These are phyloP conservation scores for Ocimum tenuiflorum DNA, from an alignment of 257 asterid genomes.

Conservation along the genomic window DNA sequence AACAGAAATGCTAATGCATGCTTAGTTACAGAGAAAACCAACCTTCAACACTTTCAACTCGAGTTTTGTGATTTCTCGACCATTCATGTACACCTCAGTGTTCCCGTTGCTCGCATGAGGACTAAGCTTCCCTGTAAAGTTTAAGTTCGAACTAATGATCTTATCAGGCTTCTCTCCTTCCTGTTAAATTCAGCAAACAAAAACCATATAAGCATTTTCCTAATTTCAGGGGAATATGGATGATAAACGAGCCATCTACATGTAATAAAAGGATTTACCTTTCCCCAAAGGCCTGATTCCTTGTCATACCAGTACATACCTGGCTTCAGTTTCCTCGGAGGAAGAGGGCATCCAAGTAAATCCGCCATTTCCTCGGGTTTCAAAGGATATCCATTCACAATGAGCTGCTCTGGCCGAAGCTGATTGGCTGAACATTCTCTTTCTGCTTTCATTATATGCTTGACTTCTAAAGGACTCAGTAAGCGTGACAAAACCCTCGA, in stretches of 20 bases:
- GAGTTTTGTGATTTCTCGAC: conserved; percentile 76
- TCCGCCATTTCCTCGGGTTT: conserved; percentile 77
- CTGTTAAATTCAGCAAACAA: conserved; percentile 30
- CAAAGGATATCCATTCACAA: conserved; percentile 71
- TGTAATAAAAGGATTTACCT: conserved; percentile 37
- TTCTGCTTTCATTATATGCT: conserved; percentile 81
- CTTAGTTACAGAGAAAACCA: conserved; percentile 4
- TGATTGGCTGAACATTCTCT: conserved; percentile 81
- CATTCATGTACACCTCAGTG: conserved; percentile 73
- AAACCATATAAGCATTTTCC: conserved; percentile 26
- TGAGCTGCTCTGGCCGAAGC: conserved; percentile 75
- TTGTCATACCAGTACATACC: conserved; percentile 87
- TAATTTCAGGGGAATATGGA: neutral
- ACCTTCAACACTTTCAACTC: conserved; percentile 73
- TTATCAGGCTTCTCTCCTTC: conserved; percentile 83
- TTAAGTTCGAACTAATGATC: conserved; percentile 61
- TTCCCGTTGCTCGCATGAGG: conserved; percentile 78
- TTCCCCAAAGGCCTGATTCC: conserved; percentile 87
- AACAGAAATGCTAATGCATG: neutral
- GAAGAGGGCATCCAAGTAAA: conserved; percentile 62
- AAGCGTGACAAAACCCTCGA: conserved; percentile 69
- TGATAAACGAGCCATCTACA: neutral
- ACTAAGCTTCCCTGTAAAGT: conserved; percentile 70
- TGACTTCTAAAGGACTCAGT: conserved; percentile 72
- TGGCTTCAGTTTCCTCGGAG: conserved; percentile 73